Evolutionary conservation across 441 rosid genomes (phyloP), one percentile per base, ranked within the genome.

Genomic region (Theobroma grandiflorum): DNA sequence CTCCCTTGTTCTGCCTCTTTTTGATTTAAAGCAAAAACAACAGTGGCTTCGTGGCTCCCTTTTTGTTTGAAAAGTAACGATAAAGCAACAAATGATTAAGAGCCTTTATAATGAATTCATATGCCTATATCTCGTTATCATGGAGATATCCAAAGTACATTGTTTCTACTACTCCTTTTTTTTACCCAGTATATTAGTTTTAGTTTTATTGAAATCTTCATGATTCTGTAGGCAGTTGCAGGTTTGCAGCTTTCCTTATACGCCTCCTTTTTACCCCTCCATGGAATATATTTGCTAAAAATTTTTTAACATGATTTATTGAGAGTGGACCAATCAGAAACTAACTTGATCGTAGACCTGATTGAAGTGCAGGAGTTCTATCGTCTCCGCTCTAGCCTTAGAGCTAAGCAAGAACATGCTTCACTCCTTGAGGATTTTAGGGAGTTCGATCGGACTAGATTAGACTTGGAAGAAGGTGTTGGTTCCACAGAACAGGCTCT

Each of bases 401-500:
- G 89, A 88, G 95, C 97, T 65, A 97, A 95, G 86, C 91, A 90
- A 85, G 98, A 97, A 79, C 98, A 95, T 83, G 98, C 97, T 89
- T 92, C 97, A 74, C 94, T 95, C 70, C 96, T 97, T 76, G 98
- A 97, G 67, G 99, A 97, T 84, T 94, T 94, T 82, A 91, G 95
- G 82, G 98, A 95, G 88, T 97, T 95, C 83, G 99, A 95, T 85
- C 90, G 95, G 68, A 87, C 97, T 75, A 89, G 95, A 74, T 86
- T 95, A 81, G 98, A 95, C 83, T 90, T 97, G 89, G 99, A 96
- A 89, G 98, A 89, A 40, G 97, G 98, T 80, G 84, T 73, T 74
- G 94, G 90, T 72, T 92, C 93, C 70, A 69, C 89, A 49, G 99
- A 92, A 72, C 96, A 94, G 80, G 89, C 94, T 64, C 89, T 97